These are phyloP conservation scores for Crucihimalaya himalaica DNA, from an alignment of 345 rosid genomes.

Conservation along the genomic window DNA sequence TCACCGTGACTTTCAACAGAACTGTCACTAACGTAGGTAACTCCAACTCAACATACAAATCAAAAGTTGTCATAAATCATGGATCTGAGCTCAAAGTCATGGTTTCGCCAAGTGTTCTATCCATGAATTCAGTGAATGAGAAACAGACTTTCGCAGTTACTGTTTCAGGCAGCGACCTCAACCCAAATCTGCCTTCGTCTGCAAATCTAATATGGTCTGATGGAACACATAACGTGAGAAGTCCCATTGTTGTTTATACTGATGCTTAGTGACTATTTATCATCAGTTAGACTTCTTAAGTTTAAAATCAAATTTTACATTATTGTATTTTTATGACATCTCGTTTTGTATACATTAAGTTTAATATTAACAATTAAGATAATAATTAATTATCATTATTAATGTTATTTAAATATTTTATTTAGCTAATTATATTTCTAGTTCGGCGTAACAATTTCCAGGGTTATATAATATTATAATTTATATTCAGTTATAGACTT, in stretches of 20 bases:
- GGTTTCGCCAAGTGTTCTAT: slow-evolving; percentile 43
- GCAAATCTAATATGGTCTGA: slow-evolving; percentile 40
- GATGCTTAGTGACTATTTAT: not conserved
- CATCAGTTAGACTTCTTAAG: no score
- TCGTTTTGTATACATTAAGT: no score
- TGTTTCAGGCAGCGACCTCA: slow-evolving; percentile 6
- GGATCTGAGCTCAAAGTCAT: slow-evolving; percentile 26
- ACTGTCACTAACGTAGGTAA: slow-evolving; percentile 62
- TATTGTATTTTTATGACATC: no score
- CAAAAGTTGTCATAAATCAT: not conserved
- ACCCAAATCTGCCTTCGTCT: not conserved
- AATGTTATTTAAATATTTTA: no score
- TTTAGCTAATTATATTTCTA: no score
- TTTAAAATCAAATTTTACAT: no score
- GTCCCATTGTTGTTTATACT: slow-evolving; percentile 34
- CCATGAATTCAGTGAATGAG: slow-evolving; percentile 41
- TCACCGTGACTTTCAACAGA: slow-evolving; percentile 39
- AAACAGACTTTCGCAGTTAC: slow-evolving; percentile 43
- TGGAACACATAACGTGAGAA: slow-evolving; percentile 37
- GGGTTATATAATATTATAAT: no score
- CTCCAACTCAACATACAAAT: slow-evolving; percentile 49
- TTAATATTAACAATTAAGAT: no score
- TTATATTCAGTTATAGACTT: no score
- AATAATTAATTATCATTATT: no score
- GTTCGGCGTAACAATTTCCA: no score